These are phyloP conservation scores for Aspergillus sclerotialis DNA, from an alignment of 2,329 filamentous ascomycete genomes.

Conservation along the genomic window DNA sequence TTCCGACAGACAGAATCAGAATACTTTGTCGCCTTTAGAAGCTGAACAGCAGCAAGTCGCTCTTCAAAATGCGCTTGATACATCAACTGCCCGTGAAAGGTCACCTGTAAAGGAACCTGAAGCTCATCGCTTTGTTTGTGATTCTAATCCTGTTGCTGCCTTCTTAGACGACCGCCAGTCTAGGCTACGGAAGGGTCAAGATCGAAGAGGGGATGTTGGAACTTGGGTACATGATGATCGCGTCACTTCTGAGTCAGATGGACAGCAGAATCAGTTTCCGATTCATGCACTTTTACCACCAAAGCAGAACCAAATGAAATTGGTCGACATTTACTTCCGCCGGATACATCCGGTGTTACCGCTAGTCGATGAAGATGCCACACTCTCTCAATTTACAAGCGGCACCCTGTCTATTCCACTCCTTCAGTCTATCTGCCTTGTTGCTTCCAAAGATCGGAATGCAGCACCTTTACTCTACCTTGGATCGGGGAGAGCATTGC, in stretches of 20 bases:
- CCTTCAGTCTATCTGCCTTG: constrained; percentile 24
- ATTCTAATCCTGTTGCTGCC: constrained; percentile 12
- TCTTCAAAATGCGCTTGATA: not conserved
- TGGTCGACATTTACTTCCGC: constrained; percentile 24
- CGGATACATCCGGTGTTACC: constrained; percentile 24
- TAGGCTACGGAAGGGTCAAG: constrained; percentile 7
- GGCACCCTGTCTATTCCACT: constrained; percentile 16
- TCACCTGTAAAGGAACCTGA: not conserved
- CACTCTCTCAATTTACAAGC: constrained; percentile 14
- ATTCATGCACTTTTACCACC: constrained; percentile 5
- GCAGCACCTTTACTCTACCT: constrained; percentile 17
- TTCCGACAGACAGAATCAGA: too few species aligned
- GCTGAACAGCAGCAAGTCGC: not conserved
- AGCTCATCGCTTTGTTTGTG: constrained; percentile 11
- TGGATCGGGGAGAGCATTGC: constrained; percentile 1
- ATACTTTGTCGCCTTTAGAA: too few species aligned
- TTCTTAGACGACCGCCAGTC: constrained; percentile 7
- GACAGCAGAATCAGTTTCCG: not conserved
- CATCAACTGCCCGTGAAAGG: too few species aligned
- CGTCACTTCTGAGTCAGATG: not conserved
- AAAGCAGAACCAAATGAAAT: constrained; percentile 11
- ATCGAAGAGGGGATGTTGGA: constrained; percentile 9
- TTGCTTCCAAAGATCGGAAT: constrained; percentile 22
- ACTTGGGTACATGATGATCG: constrained; percentile 8
- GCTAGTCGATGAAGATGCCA: constrained; percentile 18